Evolutionary conservation across 352 stramenopile species (phyloP).

Genomic region (Pythium diclinum): DNA sequence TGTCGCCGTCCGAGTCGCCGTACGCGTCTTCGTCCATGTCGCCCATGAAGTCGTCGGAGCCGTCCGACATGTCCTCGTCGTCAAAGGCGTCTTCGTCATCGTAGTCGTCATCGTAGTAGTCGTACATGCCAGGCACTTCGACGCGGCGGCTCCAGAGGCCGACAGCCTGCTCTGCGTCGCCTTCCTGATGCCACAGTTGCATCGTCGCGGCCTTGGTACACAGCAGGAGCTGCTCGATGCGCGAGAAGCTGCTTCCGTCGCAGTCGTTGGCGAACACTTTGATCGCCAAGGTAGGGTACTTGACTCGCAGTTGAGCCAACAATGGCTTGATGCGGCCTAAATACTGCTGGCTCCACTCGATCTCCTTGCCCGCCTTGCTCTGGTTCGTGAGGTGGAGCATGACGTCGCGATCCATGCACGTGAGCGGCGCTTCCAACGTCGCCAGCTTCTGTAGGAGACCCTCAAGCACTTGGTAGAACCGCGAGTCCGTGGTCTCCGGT

Average conservation of each 20-base stretch:
- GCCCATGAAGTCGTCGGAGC: background rate
- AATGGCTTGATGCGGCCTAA: background rate
- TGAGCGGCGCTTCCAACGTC: background rate
- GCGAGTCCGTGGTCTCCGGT: background rate
- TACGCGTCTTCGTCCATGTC: background rate
- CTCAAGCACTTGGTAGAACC: slow-evolving; percentile 6
- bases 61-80: background rate
- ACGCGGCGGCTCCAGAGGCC: background rate
- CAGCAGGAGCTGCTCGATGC: slow-evolving; percentile 1
- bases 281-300: background rate
- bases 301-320: background rate
- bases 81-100: background rate
- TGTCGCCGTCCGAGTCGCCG: background rate
- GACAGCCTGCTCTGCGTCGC: background rate
- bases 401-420: background rate
- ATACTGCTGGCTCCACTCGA: slow-evolving; percentile 7
- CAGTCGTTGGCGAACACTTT: background rate
- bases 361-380: background rate
- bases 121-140: background rate
- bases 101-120: slow-evolving; percentile 4
- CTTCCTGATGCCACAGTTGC: background rate
- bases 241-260: background rate
- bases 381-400: background rate
- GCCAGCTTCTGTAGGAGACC: background rate
- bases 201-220: background rate